phyloP scores from a whole-genome alignment of 192 early-diverging fungal species.

The Entrophospora sp. region DNA sequence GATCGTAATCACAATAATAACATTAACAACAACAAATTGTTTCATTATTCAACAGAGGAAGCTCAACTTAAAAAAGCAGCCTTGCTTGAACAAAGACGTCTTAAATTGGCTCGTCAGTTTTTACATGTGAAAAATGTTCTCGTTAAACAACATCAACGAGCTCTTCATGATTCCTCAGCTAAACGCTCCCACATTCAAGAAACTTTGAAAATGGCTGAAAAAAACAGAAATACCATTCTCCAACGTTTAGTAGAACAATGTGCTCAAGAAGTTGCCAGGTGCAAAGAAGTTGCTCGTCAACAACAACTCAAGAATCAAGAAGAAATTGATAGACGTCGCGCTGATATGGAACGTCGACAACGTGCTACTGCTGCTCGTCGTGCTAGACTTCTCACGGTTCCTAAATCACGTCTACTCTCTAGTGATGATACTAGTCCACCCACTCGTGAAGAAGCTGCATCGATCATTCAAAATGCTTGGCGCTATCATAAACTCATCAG shows the following conservation, averaged over 20 bases:
- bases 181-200: slow-evolving; percentile 19
- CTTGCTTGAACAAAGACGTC: slow-evolving; percentile 19
- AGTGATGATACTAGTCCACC: not conserved
- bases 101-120: slow-evolving; percentile 16
- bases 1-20: too few relatives aligned
- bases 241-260: slow-evolving; percentile 19
- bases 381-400: slow-evolving; percentile 6
- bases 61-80: slow-evolving; percentile 22
- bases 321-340: slow-evolving; percentile 16
- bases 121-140: slow-evolving; percentile 19
- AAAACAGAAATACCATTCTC: slow-evolving; percentile 18
- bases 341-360: slow-evolving; percentile 15
- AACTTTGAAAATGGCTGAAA: slow-evolving; percentile 14
- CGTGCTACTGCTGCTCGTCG: slow-evolving; percentile 17
- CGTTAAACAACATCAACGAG: slow-evolving; percentile 11
- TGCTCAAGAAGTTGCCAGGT: slow-evolving; percentile 17
- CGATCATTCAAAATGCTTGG: slow-evolving; percentile 15
- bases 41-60: not conserved
- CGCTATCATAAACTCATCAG: not conserved
- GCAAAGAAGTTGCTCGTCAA: slow-evolving; percentile 22
- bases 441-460: slow-evolving; percentile 15
- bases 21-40: too few relatives aligned
- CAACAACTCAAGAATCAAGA: slow-evolving; percentile 22
- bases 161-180: slow-evolving; percentile 8
- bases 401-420: slow-evolving; percentile 1